Conservation (phyloP, 1,284 basidiomycete species). For the Ceratobasidium sp. region DNA sequence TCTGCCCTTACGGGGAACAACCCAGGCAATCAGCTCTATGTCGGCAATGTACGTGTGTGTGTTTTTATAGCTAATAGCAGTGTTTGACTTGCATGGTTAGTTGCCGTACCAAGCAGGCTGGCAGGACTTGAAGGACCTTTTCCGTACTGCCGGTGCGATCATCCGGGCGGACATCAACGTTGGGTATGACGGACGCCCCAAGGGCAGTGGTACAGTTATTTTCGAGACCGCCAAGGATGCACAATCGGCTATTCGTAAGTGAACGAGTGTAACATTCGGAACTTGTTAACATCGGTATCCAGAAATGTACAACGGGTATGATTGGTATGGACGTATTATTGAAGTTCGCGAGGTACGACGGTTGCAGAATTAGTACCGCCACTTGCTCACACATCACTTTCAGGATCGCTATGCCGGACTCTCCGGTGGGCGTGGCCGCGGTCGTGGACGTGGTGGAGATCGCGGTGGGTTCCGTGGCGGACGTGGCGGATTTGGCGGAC, state of each 20-base stretch:
- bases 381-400: constrained; percentile 30
- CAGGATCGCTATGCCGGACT: constrained; percentile 90
- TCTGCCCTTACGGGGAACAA: constrained; percentile 58
- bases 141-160: constrained; percentile 93
- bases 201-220: constrained; percentile 94
- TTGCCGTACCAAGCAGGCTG: constrained; percentile 95
- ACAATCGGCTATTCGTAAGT: constrained; percentile 86
- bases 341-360: constrained; percentile 89
- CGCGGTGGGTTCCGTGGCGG: constrained; percentile 54
- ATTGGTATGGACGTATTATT: constrained; percentile 91
- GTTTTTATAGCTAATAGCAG: neutral
- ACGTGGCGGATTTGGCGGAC: constrained; percentile 61
- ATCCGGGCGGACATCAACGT: constrained; percentile 95
- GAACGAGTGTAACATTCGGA: neutral
- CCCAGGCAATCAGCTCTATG: constrained; percentile 89
- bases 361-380: neutral
- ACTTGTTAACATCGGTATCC: constrained; percentile 24
- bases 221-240: constrained; percentile 93
- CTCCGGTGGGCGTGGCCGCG: constrained; percentile 58
- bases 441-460: constrained; percentile 57
- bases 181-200: constrained; percentile 89
- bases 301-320: constrained; percentile 95
- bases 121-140: constrained; percentile 98
- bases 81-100: constrained; percentile 58
- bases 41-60: constrained; percentile 78